phyloP scores from a whole-genome alignment of 306 rosid species.

The Gillenia trifoliata region DNA sequence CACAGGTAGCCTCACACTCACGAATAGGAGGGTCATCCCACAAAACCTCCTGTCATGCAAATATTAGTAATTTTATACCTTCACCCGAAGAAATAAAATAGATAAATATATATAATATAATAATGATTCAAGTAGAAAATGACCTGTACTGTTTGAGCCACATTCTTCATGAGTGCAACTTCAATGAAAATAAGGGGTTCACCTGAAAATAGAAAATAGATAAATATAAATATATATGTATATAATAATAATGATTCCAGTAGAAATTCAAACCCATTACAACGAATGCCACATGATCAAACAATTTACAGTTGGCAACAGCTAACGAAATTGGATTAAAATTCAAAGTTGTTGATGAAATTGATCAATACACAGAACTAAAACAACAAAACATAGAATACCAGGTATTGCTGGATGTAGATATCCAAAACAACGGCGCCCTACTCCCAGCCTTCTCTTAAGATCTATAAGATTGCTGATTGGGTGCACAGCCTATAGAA shows the following conservation, averaged over 20 bases:
- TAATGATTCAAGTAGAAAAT: no score
- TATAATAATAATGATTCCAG: no score
- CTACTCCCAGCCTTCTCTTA: conserved; percentile 94
- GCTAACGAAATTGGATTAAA: no score
- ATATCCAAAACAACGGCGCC: conserved; percentile 95
- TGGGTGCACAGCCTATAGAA: conserved; percentile 91
- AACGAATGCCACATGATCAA: not conserved
- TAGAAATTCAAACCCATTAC: no score
- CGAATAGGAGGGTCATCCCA: conserved; percentile 89
- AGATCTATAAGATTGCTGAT: conserved; percentile 96
- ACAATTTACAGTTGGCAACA: no score
- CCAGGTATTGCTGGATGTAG: conserved; percentile 95
- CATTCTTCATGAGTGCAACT: conserved; percentile 81
- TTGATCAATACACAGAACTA: conserved; percentile 11
- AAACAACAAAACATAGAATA: conserved; percentile 14
- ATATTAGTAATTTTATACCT: no score
- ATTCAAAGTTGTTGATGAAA: no score
- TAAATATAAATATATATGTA: not conserved
- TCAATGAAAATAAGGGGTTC: conserved; percentile 92
- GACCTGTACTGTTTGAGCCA: conserved; percentile 79
- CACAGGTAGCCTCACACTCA: conserved; percentile 82
- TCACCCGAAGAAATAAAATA: no score
- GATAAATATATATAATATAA: no score
- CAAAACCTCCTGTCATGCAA: conserved; percentile 67
- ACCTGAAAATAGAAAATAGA: conserved; percentile 30